A percentile compares a stretch with the other conserved stretches of the same genome.
These are phyloP conservation scores for Pyronema domesticum DNA, from an alignment of 495 filamentous ascomycete genomes.

Conservation along the genomic window DNA sequence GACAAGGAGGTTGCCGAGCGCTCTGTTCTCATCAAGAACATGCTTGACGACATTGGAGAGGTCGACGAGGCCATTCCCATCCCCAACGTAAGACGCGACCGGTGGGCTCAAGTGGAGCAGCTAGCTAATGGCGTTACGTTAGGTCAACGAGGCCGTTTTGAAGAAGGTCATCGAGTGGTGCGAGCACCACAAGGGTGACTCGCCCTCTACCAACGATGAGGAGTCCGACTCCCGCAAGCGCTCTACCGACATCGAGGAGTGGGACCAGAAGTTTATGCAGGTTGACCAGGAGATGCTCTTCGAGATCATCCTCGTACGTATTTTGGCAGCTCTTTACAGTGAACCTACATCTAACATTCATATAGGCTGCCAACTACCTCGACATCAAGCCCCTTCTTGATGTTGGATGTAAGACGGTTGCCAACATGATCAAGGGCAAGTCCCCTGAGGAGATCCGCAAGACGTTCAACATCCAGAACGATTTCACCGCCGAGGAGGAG, in stretches of 20 bases:
- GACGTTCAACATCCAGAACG: slow-evolving; percentile 71
- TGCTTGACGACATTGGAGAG: slow-evolving; percentile 81
- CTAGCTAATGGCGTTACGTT: neutral
- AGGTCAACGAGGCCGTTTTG: slow-evolving; percentile 88
- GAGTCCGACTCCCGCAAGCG: slow-evolving; percentile 92
- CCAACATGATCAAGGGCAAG: slow-evolving; percentile 80
- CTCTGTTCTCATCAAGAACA: slow-evolving; percentile 89
- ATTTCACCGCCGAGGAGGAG: slow-evolving; percentile 68
- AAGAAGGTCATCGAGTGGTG: slow-evolving; percentile 98
- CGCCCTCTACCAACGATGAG: slow-evolving; percentile 55
- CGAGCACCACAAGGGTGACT: slow-evolving; percentile 77
- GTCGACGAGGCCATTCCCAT: slow-evolving; percentile 57
- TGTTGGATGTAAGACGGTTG: slow-evolving; percentile 69
- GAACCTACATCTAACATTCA: neutral
- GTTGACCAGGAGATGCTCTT: slow-evolving; percentile 99
- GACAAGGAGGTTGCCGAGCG: slow-evolving; percentile 78
- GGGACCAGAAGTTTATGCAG: slow-evolving; percentile 99
- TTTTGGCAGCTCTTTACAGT: neutral
- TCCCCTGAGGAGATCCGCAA: slow-evolving; percentile 65
- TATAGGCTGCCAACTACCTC: slow-evolving; percentile 54
- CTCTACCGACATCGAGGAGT: slow-evolving; percentile 96
- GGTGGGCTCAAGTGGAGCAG: neutral
- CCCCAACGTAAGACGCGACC: slow-evolving; percentile 51
- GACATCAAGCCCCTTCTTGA: slow-evolving; percentile 70
- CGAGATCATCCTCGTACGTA: slow-evolving; percentile 86